Evolutionary conservation across 345 rosid species (phyloP), one percentile per base, ranked within the genome.

Genomic region (Eucalyptus polyanthemos): DNA sequence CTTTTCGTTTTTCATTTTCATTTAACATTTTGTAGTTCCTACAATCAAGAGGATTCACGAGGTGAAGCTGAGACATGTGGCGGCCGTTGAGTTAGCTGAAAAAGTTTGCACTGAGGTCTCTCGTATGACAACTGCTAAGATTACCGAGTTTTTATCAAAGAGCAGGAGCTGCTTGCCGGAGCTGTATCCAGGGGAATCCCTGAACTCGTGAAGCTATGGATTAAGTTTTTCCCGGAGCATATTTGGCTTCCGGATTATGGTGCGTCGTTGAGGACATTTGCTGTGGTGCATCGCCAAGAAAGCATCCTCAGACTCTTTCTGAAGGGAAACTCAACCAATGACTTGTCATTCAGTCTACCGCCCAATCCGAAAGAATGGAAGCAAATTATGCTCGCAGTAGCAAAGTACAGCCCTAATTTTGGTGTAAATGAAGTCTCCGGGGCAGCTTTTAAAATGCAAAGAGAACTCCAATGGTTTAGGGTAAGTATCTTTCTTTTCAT

Each of bases 401-500:
- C 81, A 24, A 53, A n/a, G 24, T 60, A 81, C 11, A 2, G 45
- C 17, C 90, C 90, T 25, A 40, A 56, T 47, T 37, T 76, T 34
- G 80, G 58, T n/a, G 44, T 22, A 29, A 1, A 87, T 29, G 5
- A 24, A 56, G 72, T 88, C 16, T 83, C 89, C 13, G 29, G 89
- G 40, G 76, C 87, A 21, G 87, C 89, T 51, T 50, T 88, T 40
- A 45, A 88, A 83, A 83, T 56, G 87, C 87, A 88, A 56, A 58
- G 87, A 45, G 90, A 88, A 31, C n/a, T 83, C 11, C 81, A 88
- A 31, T 88, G 90, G 90, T 88, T 88, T 56, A 56, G 60, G 3
- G 62, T 56, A 56, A 56, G 6, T 56, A 24, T 56, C 62, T 56
- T 56, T 56, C 62, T 10, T 56, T 56, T 56, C 29, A 56, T 56